Base-by-base conservation (phyloP, 805 yeast species). In the Candida odintsovae region DNA sequence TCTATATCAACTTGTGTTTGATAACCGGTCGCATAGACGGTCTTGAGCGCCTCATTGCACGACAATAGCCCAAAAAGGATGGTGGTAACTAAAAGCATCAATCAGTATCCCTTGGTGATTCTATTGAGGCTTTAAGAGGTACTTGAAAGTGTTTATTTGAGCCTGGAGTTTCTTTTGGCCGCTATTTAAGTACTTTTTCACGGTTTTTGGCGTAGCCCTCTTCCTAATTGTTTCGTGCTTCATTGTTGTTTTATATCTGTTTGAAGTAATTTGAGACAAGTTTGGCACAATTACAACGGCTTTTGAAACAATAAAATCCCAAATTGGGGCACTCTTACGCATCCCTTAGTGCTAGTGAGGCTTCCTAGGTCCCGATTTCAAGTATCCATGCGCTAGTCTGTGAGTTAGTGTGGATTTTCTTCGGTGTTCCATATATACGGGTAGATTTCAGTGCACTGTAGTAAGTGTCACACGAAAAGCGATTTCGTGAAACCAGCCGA, bases 1-100 rank as follows among this genome's bases (percentile, higher is more conserved):
- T 40, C 9, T 9, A 22, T 11, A 9, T 44, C 21, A n/a, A 38
- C 18, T 5, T 33, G 19, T 1, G 50, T 41, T n/a, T 51, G 41
- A 12, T 25, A 22, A 3, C 47, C 28, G 3, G 54, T 49, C 2
- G 25, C 21, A 12, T 36, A 41, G 6, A 46, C 44, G 4, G 48
- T 41, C 9, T 42, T 28, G n/a, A 43, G 12, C 9, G 33, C 35
- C 10, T 18, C 18, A 21, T 4, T 29, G 12, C 2, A 13, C 12
- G 39, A 20, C 8, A 20, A 5, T 18, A 36, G 11, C 20, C 13
- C 20, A 8, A 4, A 33, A 16, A 33, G 20, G 20, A 33, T 16
- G 13, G 20, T 33, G 20, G 20, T 16, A 8, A 33, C 7, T 16
- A 16, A 5, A 3, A 33, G 20, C 18, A 33, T 33, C 36, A 33